A percentile compares a stretch with the other conserved stretches of the same genome.
phyloP scores from a whole-genome alignment of 805 yeast genomes.

The Pichia pseudocactophila region DNA sequence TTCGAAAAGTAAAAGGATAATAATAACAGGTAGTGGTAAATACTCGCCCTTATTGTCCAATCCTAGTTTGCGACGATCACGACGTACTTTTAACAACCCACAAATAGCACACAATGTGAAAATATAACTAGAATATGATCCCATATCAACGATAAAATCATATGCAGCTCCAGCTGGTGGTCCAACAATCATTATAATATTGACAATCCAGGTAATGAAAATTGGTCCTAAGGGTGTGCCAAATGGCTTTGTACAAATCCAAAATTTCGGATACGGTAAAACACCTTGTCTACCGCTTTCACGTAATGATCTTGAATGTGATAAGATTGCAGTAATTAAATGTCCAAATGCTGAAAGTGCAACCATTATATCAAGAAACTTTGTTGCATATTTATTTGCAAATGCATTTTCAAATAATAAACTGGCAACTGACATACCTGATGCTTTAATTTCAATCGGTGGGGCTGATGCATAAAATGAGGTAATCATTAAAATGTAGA shows the following conservation, averaged over 20 bases:
- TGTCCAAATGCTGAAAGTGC: constrained; percentile 76
- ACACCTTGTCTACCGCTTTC: constrained; percentile 78
- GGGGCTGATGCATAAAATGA: constrained; percentile 75
- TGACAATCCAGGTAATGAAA: constrained; percentile 68
- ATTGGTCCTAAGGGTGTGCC: constrained; percentile 67
- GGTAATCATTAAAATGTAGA: constrained; percentile 69
- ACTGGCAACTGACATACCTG: constrained; percentile 70
- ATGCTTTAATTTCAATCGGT: constrained; percentile 42
- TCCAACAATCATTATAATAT: constrained; percentile 64
- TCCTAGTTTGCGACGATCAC: constrained; percentile 27
- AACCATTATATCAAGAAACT: constrained; percentile 8
- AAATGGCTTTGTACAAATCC: constrained; percentile 65
- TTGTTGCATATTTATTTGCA: constrained; percentile 47
- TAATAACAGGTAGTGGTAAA: constrained; percentile 27
- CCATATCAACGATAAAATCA: constrained; percentile 69
- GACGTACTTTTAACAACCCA: constrained; percentile 46
- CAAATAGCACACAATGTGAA: constrained; percentile 57
- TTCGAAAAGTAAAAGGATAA: constrained; percentile 28
- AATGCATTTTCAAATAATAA: constrained; percentile 66
- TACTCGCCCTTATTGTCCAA: constrained; percentile 28
- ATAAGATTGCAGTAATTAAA: constrained; percentile 68
- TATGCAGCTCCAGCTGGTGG: constrained; percentile 87
- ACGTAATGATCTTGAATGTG: constrained; percentile 76
- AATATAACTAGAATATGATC: constrained; percentile 73
- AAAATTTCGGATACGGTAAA: constrained; percentile 63